Evolutionary conservation across 1,284 basidiomycete species (phyloP), one percentile per base, ranked within the genome.

Genomic region (Ceratobasidium sp.): DNA sequence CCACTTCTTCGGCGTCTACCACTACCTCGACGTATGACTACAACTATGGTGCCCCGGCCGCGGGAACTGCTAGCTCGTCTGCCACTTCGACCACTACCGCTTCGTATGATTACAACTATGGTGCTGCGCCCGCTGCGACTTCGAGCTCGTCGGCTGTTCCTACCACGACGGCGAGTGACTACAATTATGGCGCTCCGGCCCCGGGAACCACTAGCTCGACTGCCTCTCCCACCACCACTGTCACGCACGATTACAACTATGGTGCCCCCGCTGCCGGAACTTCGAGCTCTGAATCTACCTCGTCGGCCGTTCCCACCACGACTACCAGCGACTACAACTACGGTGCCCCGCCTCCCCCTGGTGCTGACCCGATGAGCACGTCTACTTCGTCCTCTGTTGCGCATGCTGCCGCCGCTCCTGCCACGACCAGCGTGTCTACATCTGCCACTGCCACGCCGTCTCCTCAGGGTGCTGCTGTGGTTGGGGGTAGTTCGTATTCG

Each of bases 31-130:
- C 53, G 29, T 29, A 53, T 27, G 53, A 56, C 14, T 56, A 56
- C 53, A 56, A 56, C 53, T 62, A 41, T 46, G 59, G 39, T 27
- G 41, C 59, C 4, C 41, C 59, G 8, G 8, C 59, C 27, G 11
- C 41, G 3, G 27, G 41, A 7, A 22, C 61, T 37, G 37, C 41
- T 37, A 27, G 39, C 24, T 22, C 62, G n/a, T 49, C 46, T 3
- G n/a, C 46, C n/a, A 19, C 63, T n/a, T 19, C 63, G 8, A 19
- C 63, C 6, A 29, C 39, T n/a, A n/a, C 39, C 2, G 41, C 59
- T 6, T 22, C 39, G n/a, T 22, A 31, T 13, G 53, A 56, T 11
- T 31, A 56, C 53, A 56, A 56, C 53, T 56, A 56, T 56, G 53
- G 27, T 56, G 53, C 53, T 3, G n/a, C n/a, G n/a, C 4, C 48